Base-by-base conservation (phyloP, 805 yeast species). In the Candida vaughaniae region DNA sequence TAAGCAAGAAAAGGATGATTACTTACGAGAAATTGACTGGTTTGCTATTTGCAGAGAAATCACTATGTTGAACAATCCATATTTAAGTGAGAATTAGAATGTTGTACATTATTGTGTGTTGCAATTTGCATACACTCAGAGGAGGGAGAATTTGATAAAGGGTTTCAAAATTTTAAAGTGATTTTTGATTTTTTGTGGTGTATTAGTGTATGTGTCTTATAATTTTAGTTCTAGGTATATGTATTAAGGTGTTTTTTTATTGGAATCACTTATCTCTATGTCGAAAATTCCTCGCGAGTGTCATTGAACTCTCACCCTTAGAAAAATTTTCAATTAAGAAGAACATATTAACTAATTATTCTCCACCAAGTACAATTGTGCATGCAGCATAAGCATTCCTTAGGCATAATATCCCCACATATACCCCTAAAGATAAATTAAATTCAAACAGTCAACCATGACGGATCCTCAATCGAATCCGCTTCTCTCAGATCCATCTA, bases 31-130 rank as follows among this genome's bases (percentile, higher is more conserved):
- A 38, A 81, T 86, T 36, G 96, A 89, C 51, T 91, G 98, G 98
- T 84, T 78, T 52, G 71, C 85, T 5, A 64, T 91, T 51, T 87
- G 97, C 54, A 74, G 91, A 23, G 95, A 88, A 52, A 85, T 91
- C 41, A 79, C 83, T 52, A 73, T 75, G 43, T 66, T 91, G 64
- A 91, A 90, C 58, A 72, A 75, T 51, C 83, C 83, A 7, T 83
- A 81, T 50, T 71, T 80, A 33, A 60, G 11, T n/a, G 16, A 14
- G 6, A 7, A 25, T n/a, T 25, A n/a, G 14, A 8, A n/a, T 25
- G 11, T n/a, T 14, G 11, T n/a, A 14, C 25, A 11, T 22, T 22
- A 22, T 22, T 11, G 25, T 9, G 9, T 22, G 9, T 22, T 9
- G 25, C 25, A 11, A 22, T 22, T 22, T 22, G 9, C 25, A 9